phyloP scores from a whole-genome alignment of 805 yeast species.

The Starmerella ratchasimensis region DNA sequence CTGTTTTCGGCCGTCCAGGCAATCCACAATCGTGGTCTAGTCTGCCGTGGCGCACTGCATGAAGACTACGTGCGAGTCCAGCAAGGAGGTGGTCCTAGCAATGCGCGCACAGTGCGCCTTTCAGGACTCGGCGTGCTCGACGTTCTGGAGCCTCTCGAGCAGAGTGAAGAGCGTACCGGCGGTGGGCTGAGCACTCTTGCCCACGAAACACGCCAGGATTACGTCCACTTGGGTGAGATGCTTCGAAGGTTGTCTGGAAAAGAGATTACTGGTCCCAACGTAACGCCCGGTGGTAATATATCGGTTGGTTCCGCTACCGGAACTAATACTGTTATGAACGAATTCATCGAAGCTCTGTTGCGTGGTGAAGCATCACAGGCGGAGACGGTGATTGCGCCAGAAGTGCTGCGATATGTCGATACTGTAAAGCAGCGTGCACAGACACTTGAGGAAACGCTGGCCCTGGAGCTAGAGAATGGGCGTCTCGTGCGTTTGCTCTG shows the following conservation, averaged over 20 bases:
- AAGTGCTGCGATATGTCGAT: constrained; percentile 19
- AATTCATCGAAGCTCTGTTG: background rate
- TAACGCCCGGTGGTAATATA: no score
- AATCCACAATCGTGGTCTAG: constrained; percentile 51
- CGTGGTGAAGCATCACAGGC: background rate
- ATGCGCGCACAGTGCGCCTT: constrained; percentile 55
- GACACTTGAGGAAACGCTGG: constrained; percentile 30
- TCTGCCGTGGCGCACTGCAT: constrained; percentile 42
- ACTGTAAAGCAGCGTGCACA: constrained; percentile 20
- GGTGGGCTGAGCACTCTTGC: constrained; percentile 18
- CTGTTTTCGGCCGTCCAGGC: constrained; percentile 52
- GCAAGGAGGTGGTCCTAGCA: constrained; percentile 13
- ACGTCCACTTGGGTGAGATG: constrained; percentile 43
- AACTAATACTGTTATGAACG: background rate
- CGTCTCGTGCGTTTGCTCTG: constrained; percentile 69
- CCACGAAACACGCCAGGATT: constrained; percentile 48
- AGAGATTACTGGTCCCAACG: no score
- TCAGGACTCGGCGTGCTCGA: constrained; percentile 61
- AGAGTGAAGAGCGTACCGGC: no score
- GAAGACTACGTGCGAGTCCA: constrained; percentile 62
- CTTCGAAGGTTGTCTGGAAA: constrained; percentile 27
- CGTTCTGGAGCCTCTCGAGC: constrained; percentile 33
- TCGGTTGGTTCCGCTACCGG: background rate
- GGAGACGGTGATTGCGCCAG: constrained; percentile 19
- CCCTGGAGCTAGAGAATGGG: constrained; percentile 75